phyloP scores from a whole-genome alignment of 1,284 basidiomycete genomes.

The Cronartium quercuum region DNA sequence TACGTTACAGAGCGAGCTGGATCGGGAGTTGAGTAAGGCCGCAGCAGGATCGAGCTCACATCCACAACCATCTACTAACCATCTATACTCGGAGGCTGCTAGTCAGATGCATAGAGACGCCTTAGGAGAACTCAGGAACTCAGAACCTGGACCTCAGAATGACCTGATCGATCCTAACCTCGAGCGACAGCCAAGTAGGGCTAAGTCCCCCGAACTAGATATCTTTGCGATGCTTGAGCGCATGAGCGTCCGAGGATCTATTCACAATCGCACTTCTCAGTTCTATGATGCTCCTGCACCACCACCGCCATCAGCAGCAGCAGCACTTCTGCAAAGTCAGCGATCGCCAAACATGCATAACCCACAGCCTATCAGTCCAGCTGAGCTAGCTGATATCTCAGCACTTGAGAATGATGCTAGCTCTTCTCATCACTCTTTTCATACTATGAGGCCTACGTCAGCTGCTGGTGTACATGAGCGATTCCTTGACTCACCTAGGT shows the following conservation, averaged over 20 bases:
- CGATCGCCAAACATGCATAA: conserved; percentile 2
- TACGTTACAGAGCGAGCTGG: conserved; percentile 35
- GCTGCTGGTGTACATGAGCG: conserved; percentile 24
- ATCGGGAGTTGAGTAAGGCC: conserved; percentile 15
- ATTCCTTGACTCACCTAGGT: conserved; percentile 13
- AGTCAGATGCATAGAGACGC: neutral
- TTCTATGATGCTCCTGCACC: conserved; percentile 21
- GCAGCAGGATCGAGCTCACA: neutral
- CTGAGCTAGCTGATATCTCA: neutral
- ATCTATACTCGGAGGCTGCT: conserved; percentile 7
- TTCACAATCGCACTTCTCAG: conserved; percentile 26
- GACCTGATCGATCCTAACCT: conserved; percentile 19
- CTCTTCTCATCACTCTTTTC: conserved; percentile 23
- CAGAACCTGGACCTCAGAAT: neutral
- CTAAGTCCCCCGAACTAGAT: conserved; percentile 30
- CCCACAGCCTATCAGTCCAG: conserved; percentile 16
- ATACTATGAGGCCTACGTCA: conserved; percentile 37
- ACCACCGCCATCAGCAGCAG: neutral
- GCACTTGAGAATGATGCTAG: conserved; percentile 11
- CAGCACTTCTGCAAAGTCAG: neutral
- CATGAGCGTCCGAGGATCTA: conserved; percentile 32
- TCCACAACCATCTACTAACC: neutral
- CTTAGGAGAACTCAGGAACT: neutral
- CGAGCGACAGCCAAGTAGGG: neutral
- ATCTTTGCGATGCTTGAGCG: conserved; percentile 38